A percentile compares a stretch with the other conserved stretches of the same genome.
phyloP scores from a whole-genome alignment of 2,329 filamentous ascomycete species.

The Pseudogymnoascus verrucosus region DNA sequence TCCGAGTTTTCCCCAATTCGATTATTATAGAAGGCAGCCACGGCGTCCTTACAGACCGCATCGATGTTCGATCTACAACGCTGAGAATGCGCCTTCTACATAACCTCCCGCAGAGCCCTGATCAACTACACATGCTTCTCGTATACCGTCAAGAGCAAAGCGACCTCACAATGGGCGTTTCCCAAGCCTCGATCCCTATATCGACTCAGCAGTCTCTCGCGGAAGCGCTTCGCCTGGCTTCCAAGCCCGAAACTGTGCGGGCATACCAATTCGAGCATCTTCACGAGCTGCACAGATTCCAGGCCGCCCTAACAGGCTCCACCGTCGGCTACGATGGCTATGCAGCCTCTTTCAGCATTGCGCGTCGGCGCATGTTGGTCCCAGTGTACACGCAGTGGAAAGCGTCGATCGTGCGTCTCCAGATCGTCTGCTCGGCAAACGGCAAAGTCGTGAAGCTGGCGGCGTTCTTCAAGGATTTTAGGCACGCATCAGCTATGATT shows the following conservation, averaged over 20 bases:
- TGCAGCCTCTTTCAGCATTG: conserved; percentile 66
- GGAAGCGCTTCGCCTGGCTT: conserved; percentile 38
- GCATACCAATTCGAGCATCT: conserved; percentile 56
- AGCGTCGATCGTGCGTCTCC: conserved; percentile 63
- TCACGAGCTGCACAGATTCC: conserved; percentile 64
- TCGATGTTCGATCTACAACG: conserved; percentile 68
- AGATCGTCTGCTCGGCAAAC: conserved; percentile 55
- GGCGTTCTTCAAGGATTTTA: conserved; percentile 78
- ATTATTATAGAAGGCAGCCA: conserved; percentile 61
- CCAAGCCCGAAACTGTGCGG: conserved; percentile 55
- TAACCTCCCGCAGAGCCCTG: conserved; percentile 30
- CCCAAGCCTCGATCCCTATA: conserved; percentile 53
- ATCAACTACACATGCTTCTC: conserved; percentile 49
- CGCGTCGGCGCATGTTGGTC: conserved; percentile 76
- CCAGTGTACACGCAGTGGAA: conserved; percentile 89
- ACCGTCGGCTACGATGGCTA: conserved; percentile 62
- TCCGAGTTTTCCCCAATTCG: conserved; percentile 64
- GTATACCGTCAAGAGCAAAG: conserved; percentile 62
- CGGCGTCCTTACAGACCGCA: conserved; percentile 68
- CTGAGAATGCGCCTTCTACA: conserved; percentile 40
- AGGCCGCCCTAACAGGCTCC: conserved; percentile 69
- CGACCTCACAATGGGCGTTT: conserved; percentile 66
- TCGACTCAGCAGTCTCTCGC: conserved; percentile 53
- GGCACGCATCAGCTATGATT: conserved; percentile 75
- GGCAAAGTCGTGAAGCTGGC: conserved; percentile 67